Conservation (phyloP, 23 red algal species). For the Pyropia yezoensis region DNA sequence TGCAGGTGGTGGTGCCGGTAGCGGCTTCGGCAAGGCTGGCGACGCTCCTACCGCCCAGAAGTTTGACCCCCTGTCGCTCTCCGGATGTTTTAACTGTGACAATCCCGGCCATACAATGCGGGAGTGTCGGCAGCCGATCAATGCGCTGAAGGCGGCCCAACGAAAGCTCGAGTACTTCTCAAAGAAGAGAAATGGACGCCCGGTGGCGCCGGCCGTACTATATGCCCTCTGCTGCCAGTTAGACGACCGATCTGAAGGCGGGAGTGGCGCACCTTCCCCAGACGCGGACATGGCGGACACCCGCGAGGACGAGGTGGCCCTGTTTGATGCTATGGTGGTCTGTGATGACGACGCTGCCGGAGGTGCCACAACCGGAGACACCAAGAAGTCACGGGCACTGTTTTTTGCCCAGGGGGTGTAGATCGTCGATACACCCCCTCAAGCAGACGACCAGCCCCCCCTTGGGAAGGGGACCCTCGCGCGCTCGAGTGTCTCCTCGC, state of each 20-base stretch:
- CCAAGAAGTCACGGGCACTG: background rate
- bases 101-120: background rate
- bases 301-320: background rate
- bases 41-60: background rate
- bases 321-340: background rate
- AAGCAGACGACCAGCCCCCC: background rate
- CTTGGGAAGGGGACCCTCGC: background rate
- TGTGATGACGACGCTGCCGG: background rate
- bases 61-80: background rate
- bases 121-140: constrained; percentile 5
- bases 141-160: background rate
- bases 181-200: constrained; percentile 1
- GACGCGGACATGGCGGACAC: no score
- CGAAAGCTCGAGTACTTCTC: constrained; percentile 4
- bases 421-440: background rate
- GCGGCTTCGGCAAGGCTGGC: background rate
- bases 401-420: background rate
- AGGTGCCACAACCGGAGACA: background rate
- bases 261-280: no score
- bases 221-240: no score
- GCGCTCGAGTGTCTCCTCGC: no score
- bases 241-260: no score
- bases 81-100: constrained; percentile 10
- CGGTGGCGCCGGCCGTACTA: background rate
- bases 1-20: background rate